Evolutionary conservation across 2,329 filamentous ascomycete species (phyloP), one percentile per base, ranked within the genome.

Genomic region (Fusarium lateritium): DNA sequence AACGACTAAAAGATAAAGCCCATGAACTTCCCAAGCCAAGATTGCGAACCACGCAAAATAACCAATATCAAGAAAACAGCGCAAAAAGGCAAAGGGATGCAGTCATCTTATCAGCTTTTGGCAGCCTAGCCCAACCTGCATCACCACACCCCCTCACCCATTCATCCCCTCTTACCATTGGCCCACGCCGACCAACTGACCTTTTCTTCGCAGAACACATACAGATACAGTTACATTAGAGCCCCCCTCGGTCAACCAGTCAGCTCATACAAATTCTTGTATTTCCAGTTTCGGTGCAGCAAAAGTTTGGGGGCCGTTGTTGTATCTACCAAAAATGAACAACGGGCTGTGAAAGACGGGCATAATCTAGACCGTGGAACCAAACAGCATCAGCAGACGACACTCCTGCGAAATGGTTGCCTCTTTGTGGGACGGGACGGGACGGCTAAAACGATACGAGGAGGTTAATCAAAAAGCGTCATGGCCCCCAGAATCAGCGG

Each of bases 91-190:
- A 71, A 28, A 31, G 7, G 19, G 34, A 59, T 56, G 67, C 59
- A 56, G 56, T 62, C 67, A 60, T 64, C 50, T 62, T 49, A 58
- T 63, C 65, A 64, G 57, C 60, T 67, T 31, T 39, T 59, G 55
- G 71, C 47, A 71, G 69, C 67, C 71, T 73, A 61, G 56, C 8
- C 39, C 39, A 71, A 33, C 61, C 62, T 73, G 65, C 71, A 73
- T 67, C 57, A 67, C 59, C 53, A 55, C 64, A 63, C 65, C 61
- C 68, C 46, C 61, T 62, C 67, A 47, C 42, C 40, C 31, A 47
- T 33, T 24, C 21, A 28, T 39, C 33, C 39, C 17, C 38, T 26
- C 15, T 19, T 24, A n/a, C 42, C 24, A 73, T 73, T 73, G 71
- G 71, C 51, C 56, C 55, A 49, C 13, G 1, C 4, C 21, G 44